These are phyloP conservation scores for Fusarium marasasianum DNA, from an alignment of 2,329 filamentous ascomycete species.

Conservation along the genomic window DNA sequence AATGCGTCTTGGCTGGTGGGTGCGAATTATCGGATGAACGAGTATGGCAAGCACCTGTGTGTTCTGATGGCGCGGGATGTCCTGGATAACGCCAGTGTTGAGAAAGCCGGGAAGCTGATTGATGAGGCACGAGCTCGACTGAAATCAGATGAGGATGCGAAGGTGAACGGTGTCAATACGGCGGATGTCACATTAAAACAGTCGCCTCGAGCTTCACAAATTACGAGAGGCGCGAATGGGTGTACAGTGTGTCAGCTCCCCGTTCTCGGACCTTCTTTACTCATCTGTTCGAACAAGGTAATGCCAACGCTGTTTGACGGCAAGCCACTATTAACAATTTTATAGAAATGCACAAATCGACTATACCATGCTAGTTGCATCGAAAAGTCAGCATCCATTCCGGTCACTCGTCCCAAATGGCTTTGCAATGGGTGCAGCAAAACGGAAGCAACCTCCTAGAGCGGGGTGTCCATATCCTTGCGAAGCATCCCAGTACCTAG, in stretches of 20 bases:
- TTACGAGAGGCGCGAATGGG: slow-evolving; percentile 55
- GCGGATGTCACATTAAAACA: slow-evolving; percentile 37
- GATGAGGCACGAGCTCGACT: slow-evolving; percentile 52
- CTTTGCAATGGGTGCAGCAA: slow-evolving; percentile 55
- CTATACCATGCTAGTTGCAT: slow-evolving; percentile 62
- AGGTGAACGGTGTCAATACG: slow-evolving; percentile 14
- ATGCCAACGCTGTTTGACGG: slow-evolving; percentile 31
- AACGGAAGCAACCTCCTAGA: slow-evolving; percentile 40
- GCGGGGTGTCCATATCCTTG: slow-evolving; percentile 30
- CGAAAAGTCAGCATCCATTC: slow-evolving; percentile 46
- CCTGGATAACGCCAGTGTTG: slow-evolving; percentile 56
- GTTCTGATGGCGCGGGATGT: slow-evolving; percentile 61
- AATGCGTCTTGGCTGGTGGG: slow-evolving; percentile 64
- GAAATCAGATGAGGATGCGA: slow-evolving; percentile 13
- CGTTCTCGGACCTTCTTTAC: slow-evolving; percentile 57
- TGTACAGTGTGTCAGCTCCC: slow-evolving; percentile 59
- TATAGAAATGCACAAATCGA: slow-evolving; percentile 54
- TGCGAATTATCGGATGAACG: slow-evolving; percentile 57
- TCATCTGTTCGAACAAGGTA: slow-evolving; percentile 63
- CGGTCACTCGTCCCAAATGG: slow-evolving; percentile 53
- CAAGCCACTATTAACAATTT: slow-evolving; percentile 21
- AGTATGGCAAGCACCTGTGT: slow-evolving; percentile 65
- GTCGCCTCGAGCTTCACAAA: slow-evolving; percentile 48
- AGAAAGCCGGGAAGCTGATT: slow-evolving; percentile 55
- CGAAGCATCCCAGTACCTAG: not conserved